Evolutionary conservation across 1,284 basidiomycete species (phyloP).

Genomic region (Trametes polyzona): DNA sequence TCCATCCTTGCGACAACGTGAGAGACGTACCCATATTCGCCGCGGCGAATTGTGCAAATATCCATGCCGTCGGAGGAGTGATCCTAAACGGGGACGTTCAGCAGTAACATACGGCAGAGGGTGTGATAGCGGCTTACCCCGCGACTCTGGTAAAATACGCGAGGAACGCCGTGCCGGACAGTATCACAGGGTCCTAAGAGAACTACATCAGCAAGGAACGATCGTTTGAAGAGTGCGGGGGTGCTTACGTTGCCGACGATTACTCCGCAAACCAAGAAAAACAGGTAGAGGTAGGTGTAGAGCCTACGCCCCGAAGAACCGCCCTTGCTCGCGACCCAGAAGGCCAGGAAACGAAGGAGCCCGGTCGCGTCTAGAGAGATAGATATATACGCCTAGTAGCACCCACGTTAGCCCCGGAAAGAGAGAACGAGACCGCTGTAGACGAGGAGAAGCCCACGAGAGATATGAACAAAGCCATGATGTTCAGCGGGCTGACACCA

Average conservation of each 20-base stretch:
- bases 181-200: constrained; percentile 77
- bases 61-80: constrained; percentile 62
- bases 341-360: constrained; percentile 84
- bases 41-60: constrained; percentile 70
- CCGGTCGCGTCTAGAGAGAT: constrained; percentile 93
- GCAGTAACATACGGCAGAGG: background rate
- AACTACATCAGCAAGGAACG: background rate
- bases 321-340: constrained; percentile 82
- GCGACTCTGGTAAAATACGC: constrained; percentile 84
- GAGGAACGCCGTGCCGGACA: constrained; percentile 86
- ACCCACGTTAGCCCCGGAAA: no score
- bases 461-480: constrained; percentile 90
- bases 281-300: constrained; percentile 46
- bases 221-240: background rate
- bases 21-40: constrained; percentile 81
- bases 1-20: no score
- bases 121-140: constrained; percentile 41
- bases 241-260: constrained; percentile 77
- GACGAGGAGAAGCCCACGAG: constrained; percentile 48
- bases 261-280: constrained; percentile 69
- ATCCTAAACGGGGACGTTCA: constrained; percentile 39
- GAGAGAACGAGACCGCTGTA: background rate
- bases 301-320: constrained; percentile 72
- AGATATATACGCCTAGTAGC: constrained; percentile 94
- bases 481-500: constrained; percentile 89